Evolutionary conservation across 495 filamentous ascomycete species (phyloP), one percentile per base, ranked within the genome.

Genomic region (Amphirosellinia nigrospora): DNA sequence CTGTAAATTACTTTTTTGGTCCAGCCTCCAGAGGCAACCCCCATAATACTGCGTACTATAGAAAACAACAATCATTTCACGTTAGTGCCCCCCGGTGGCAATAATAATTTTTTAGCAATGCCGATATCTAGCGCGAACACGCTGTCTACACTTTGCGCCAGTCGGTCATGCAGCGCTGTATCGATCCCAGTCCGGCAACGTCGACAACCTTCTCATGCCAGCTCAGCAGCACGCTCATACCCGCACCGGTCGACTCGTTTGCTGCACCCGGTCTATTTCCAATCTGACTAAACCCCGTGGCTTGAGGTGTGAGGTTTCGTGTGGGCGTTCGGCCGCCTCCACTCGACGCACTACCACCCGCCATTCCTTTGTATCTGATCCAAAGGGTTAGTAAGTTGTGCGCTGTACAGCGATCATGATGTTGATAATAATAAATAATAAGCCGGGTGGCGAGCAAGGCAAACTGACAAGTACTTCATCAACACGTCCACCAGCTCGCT

Each of bases 171-270:
- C 92, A 90, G 72, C 94, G 85, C 71, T 93, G 90, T 82, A 98
- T 95, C 79, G 91, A 90, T 21, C 94, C 94, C 73, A 91, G 85
- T 45, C 94, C 94, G 23, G 93, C 90, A 73, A 98, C 87, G 74
- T 97, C 94, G 2, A 97, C 93, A 55, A 96, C 83, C 86, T 96
- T 97, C 86, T 98, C 94, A 76, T 97, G 94, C 94, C 94, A 98
- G 77, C 91, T 96, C 72, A 98, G 82, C 75, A 98, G 76, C 53
- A 98, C 94, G 72, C 94, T 97, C 94, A 97, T 97, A 55, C 90
- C 91, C 73, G 93, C 89, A 58, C 93, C 92, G 72, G 92, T 91
- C 67, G 91, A 91, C 69, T 94, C 93, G 72, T 88, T 89, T 23
- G 86, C 38, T 7, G 66, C 88, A 23, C 90, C 85, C 48, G 90